Evolutionary conservation across 768 basidiomycete species (phyloP).

Genomic region (Xanthoconium purpureum): DNA sequence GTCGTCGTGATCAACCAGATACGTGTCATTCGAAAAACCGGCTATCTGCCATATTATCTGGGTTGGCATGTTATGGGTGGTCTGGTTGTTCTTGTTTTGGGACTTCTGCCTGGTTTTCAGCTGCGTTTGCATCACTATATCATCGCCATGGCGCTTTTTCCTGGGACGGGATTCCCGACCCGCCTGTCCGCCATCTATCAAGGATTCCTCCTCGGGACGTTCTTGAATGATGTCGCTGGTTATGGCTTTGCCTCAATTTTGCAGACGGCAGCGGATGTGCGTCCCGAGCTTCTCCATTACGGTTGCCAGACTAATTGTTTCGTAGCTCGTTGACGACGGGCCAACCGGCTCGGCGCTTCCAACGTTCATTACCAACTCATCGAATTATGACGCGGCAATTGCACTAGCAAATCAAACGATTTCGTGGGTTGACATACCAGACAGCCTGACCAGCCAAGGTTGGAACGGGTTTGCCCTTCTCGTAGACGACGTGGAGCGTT

Average conservation of each 20-base stretch:
- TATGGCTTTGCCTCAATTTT: constrained; percentile 80
- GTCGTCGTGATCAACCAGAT: constrained; percentile 69
- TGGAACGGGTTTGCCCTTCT: constrained; percentile 81
- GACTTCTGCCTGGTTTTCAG: constrained; percentile 63
- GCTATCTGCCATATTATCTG: constrained; percentile 75
- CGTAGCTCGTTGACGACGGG: constrained; percentile 70
- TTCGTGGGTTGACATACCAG: constrained; percentile 50
- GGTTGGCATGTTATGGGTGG: constrained; percentile 72
- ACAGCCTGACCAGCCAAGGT: constrained; percentile 26
- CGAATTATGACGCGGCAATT: constrained; percentile 55
- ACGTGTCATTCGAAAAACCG: constrained; percentile 80
- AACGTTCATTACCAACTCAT: constrained; percentile 70
- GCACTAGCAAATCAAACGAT: constrained; percentile 55
- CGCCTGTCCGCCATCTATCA: constrained; percentile 77
- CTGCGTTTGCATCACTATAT: constrained; percentile 84
- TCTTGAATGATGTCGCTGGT: constrained; percentile 73
- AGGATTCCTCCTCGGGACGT: constrained; percentile 78
- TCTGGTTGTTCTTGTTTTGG: constrained; percentile 60
- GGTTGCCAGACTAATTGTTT: not conserved
- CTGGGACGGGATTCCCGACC: constrained; percentile 79
- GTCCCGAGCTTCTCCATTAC: constrained; percentile 17
- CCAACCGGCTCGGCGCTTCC: constrained; percentile 68
- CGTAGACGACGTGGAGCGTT: constrained; percentile 84
- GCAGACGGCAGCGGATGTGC: constrained; percentile 68
- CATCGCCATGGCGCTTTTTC: constrained; percentile 68